Evolutionary conservation across 2,329 filamentous ascomycete genomes (phyloP).

Genomic region (Colletotrichum sp.): DNA sequence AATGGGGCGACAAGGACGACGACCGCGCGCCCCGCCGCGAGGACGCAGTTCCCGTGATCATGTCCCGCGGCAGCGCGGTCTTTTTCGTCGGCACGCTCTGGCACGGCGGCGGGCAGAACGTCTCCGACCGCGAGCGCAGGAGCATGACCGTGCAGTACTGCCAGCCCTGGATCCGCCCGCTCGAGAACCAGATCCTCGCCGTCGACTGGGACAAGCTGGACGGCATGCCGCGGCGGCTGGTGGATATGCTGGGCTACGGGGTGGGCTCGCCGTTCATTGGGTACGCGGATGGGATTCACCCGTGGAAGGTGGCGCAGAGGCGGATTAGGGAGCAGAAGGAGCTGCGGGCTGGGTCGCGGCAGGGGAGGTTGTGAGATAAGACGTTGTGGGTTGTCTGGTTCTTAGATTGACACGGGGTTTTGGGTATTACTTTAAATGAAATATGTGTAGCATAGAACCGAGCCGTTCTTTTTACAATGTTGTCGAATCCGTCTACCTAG

Average conservation of each 20-base stretch:
- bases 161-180: slow-evolving; percentile 42
- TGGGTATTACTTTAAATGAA: not conserved
- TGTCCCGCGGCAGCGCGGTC: slow-evolving; percentile 38
- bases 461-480: no score
- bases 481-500: not conserved
- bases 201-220: slow-evolving; percentile 31
- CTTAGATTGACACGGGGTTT: not conserved
- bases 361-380: not conserved
- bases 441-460: rapidly evolving
- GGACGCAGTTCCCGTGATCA: slow-evolving; percentile 36
- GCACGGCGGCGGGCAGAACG: slow-evolving; percentile 42
- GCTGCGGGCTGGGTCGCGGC: not conserved
- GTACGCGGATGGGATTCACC: slow-evolving; percentile 26
- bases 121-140: slow-evolving; percentile 29
- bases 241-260: slow-evolving; percentile 29
- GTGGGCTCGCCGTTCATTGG: slow-evolving; percentile 27
- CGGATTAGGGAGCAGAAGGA: slow-evolving; percentile 19
- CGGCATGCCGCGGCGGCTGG: slow-evolving; percentile 24
- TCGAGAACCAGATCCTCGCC: slow-evolving; percentile 40
- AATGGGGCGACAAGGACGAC: slow-evolving; percentile 30
- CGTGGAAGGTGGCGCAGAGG: slow-evolving; percentile 19
- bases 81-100: slow-evolving; percentile 39
- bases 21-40: slow-evolving; percentile 25
- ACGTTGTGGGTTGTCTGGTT: rapidly evolving
- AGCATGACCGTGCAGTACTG: slow-evolving; percentile 45